These are phyloP conservation scores for Boletus sp. DNA, from an alignment of 1,284 basidiomycete species.

Conservation along the genomic window DNA sequence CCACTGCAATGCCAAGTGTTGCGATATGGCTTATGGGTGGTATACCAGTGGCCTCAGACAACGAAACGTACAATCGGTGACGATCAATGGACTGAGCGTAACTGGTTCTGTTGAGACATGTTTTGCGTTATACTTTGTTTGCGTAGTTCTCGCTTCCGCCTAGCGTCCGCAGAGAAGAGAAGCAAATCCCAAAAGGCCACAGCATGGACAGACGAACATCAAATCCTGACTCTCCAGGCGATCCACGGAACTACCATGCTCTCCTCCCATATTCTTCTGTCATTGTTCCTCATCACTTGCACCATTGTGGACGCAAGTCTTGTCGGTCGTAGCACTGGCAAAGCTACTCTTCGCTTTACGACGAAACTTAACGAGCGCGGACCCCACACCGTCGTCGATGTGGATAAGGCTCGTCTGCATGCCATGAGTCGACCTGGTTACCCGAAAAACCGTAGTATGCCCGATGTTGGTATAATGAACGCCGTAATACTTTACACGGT, in stretches of 20 bases:
- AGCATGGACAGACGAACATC: no score
- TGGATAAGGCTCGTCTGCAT: constrained; percentile 1
- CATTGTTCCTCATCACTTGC: constrained; percentile 17
- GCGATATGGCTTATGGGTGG: no score
- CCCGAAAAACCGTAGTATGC: background rate
- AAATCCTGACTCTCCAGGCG: background rate
- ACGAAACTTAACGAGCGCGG: constrained; percentile 8
- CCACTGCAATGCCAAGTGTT: no score
- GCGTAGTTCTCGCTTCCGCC: no score
- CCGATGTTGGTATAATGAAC: background rate
- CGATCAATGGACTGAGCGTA: no score
- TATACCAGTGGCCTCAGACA: no score
- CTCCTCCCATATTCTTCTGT: constrained; percentile 16
- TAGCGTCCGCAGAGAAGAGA: no score
- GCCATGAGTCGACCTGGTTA: constrained; percentile 7
- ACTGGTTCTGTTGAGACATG: no score
- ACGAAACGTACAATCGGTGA: no score
- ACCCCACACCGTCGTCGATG: background rate
- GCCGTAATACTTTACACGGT: constrained; percentile 18
- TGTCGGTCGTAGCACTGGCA: constrained; percentile 16
- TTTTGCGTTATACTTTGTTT: no score
- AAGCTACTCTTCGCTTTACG: constrained; percentile 4
- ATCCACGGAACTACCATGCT: background rate
- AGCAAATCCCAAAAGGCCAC: no score
- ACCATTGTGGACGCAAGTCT: constrained; percentile 20